These are phyloP conservation scores for Fusarium abutilonis DNA, from an alignment of 2,329 filamentous ascomycete species.

Conservation along the genomic window DNA sequence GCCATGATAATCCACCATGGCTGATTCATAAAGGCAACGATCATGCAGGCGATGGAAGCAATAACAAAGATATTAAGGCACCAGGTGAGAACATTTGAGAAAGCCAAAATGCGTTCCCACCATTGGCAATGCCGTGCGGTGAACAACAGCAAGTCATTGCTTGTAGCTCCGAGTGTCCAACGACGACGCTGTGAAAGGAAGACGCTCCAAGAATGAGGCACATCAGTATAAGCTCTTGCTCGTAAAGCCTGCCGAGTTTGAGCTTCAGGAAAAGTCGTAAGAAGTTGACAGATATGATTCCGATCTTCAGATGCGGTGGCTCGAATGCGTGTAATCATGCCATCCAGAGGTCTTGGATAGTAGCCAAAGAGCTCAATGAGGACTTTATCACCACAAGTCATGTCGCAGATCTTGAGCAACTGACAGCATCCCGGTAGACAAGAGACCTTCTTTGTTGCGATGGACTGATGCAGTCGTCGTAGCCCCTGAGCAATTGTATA, in stretches of 20 bases:
- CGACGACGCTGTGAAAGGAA: slow-evolving; percentile 49
- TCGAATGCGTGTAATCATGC: slow-evolving; percentile 41
- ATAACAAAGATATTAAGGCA: slow-evolving; percentile 43
- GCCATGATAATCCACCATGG: slow-evolving; percentile 43
- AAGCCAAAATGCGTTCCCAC: slow-evolving; percentile 40
- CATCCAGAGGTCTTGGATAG: slow-evolving; percentile 35
- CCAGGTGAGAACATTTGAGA: slow-evolving; percentile 42
- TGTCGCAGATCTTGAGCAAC: slow-evolving; percentile 38
- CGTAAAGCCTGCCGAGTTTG: slow-evolving; percentile 53
- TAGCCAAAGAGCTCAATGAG: slow-evolving; percentile 41
- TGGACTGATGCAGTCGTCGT: slow-evolving; percentile 40
- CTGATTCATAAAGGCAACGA: slow-evolving; percentile 43
- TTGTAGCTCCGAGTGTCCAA: slow-evolving; percentile 44
- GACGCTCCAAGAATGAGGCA: slow-evolving; percentile 52
- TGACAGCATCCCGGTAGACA: slow-evolving; percentile 42
- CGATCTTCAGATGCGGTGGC: slow-evolving; percentile 42
- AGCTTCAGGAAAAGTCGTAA: slow-evolving; percentile 47
- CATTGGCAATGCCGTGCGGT: slow-evolving; percentile 38
- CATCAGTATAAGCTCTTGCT: slow-evolving; percentile 54
- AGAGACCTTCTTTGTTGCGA: slow-evolving; percentile 42
- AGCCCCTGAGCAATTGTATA: slow-evolving; percentile 44
- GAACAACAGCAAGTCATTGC: slow-evolving; percentile 39
- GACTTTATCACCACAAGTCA: slow-evolving; percentile 39
- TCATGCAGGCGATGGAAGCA: slow-evolving; percentile 43
- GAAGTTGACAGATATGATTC: slow-evolving; percentile 42